Base-by-base conservation (phyloP, 257 asterid species). In the Lantana camara region DNA sequence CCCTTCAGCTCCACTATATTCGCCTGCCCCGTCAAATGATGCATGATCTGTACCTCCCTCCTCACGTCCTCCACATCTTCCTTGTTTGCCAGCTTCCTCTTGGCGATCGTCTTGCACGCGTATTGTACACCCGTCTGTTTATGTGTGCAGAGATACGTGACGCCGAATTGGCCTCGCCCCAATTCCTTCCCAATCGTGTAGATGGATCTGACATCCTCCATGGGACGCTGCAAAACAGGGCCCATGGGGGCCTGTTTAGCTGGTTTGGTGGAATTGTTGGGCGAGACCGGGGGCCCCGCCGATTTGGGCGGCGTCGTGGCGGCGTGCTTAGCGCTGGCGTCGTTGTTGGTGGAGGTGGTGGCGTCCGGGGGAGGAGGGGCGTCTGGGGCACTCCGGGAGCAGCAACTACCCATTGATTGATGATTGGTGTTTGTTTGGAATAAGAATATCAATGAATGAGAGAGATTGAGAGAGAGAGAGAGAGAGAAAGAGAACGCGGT, bases 11-110 rank as follows among this genome's bases (percentile, higher is more conserved):
- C 90, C 14, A 91, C 98, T 30, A 91, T 79, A 48, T 91, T 91
- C 3, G 78, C 67, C 67, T 91, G 98, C 0, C 95, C 98, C 12
- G 96, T 76, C 34, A 91, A 65, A 63, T 91, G 98, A 34, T 91
- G 85, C 98, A 91, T 91, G 73, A 91, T 91, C 67, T 91, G 98
- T 13, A 91, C 98, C 81, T 91, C 98, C 49, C 96, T 53, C 29
- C 95, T 64, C 5, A 91, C 98, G 21, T 91, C 98, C 69, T 91
- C 96, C 4, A 86, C 81, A 58, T 91, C 96, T 53, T 91, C 98
- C 68, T 91, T 84, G 60, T 82, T 86, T 14, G 83, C 91, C 23
- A 91, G 82, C 46, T 91, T 91, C 74, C 98, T 63, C 74, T 91
- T 91, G 0, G 98, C 98, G 37, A 91, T 91, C 0, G 91, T 91